phyloP scores from a whole-genome alignment of 208 protist species.

The Acanthamoeba sp. region DNA sequence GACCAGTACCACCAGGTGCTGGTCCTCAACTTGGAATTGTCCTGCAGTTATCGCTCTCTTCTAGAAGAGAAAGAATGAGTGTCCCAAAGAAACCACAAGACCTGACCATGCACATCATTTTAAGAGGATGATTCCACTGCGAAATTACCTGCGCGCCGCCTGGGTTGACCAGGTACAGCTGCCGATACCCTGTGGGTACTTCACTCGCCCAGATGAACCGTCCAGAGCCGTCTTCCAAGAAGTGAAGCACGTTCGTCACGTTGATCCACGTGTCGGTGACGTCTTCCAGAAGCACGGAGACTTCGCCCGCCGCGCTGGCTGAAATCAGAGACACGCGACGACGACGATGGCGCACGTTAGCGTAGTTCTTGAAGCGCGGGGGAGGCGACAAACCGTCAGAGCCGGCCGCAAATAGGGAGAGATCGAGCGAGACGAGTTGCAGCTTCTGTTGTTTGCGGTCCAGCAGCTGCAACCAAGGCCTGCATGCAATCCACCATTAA shows the following conservation, averaged over 20 bases:
- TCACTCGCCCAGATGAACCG: conserved; percentile 74
- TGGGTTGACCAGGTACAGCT: conserved; percentile 80
- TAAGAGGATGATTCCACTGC: background rate
- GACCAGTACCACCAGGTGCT: conserved; percentile 37
- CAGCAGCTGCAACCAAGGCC: conserved; percentile 77
- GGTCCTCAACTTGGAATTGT: background rate
- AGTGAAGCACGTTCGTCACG: conserved; percentile 75
- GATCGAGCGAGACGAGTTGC: conserved; percentile 14
- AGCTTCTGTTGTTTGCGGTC: conserved; percentile 82
- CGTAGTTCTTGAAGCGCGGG: no score
- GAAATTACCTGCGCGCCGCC: background rate
- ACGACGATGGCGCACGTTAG: no score
- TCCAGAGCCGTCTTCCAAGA: conserved; percentile 20
- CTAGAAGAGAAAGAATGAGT: no score
- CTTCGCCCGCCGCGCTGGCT: background rate
- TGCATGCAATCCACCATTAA: background rate
- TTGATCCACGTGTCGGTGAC: conserved; percentile 72
- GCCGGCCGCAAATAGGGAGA: background rate
- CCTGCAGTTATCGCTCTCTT: background rate
- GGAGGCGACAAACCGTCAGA: background rate
- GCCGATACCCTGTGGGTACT: conserved; percentile 76
- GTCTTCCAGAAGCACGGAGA: conserved; percentile 63
- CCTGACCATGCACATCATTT: background rate
- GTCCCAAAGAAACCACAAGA: no score
- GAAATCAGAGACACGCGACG: no score